Base-by-base conservation (phyloP, 805 yeast species). In the Candida odintsovae region DNA sequence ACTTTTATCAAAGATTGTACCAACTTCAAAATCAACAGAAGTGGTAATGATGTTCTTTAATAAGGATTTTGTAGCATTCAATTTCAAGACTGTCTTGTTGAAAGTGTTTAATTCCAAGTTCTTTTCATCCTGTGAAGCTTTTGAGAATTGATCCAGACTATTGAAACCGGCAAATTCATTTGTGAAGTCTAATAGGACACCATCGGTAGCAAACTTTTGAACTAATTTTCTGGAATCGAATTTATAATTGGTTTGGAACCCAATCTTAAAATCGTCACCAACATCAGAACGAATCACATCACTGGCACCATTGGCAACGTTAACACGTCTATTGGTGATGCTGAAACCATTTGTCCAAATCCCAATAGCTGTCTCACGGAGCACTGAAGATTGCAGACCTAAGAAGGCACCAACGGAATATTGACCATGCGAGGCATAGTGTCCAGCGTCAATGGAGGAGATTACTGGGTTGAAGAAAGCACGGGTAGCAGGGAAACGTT, bases 191-290 rank as follows among this genome's bases (percentile, higher is more conserved):
- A 76, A 9, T 15, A 62, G 55, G 13, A 56, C 46, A 10, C 90
- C 90, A 23, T 59, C 47, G 0, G 73, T 54, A 3, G 83, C 78
- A 37, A 81, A 66, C 12, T 68, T 56, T 10, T 66, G 66, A 39
- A 64, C 49, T 29, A 67, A 67, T 29, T 67, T 62, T 49, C 84
- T 69, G 4, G 75, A 65, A 49, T 80, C 82, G 7, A 62, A 48
- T 8, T 60, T 55, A 49, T 68, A 70, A 33, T 70, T 63, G 23
- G 72, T 61, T 43, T 71, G 66, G 4, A 78, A 50, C 15, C 80
- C 69, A 15, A 77, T 63, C 62, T 89, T 90, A 58, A 75, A 65
- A 43, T 75, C 72, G 43, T 80, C 72, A 1, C 83, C 82, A 1
- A 85, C 76, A 29, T 66, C 69, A 7, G 72, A 66, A 41, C 86